Evolutionary conservation across 179 eudicot species (phyloP), one percentile per base, ranked within the genome.

Genomic region (Corrigiola litoralis): DNA sequence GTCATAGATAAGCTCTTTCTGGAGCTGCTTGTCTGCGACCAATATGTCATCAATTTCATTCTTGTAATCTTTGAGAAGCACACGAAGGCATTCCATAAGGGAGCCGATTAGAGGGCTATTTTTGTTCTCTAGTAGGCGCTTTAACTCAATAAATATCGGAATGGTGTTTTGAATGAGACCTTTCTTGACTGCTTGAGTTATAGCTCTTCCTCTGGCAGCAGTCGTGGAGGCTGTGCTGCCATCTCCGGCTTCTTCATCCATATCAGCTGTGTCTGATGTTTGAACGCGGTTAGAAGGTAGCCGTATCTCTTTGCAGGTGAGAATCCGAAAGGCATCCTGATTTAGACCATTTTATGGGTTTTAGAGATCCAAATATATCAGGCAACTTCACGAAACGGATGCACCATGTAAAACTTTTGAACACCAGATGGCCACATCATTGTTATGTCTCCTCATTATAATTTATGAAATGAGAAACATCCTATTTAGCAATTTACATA

Each of bases 61-160:
- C 75, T 94, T 94, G 85, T 94, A 94, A 68, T 94, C 99, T 66
- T 94, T 94, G 75, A 94, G 99, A 57, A 94, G 81, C 59, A 70
- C 67, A 23, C 97, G 77, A 17, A 94, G 96, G 80, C 99, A 94
- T 40, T 94, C 97, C 99, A 94, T 90, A 34, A 94, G 95, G 71
- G 94, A 81, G 49, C 99, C 99, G 14, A 78, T 81, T 28, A 94
- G 86, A 33, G 97, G 96, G 70, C 99, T 94, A 79, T 90, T 90
- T 67, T 81, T 94, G 77, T 79, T 76, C 70, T 88, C 95, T 8
- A 94, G 57, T 4, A 84, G 82, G 37, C 92, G 81, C 77, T 94
- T 94, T 29, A 94, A 65, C 80, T 94, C 99, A 45, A 94, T 85
- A 79, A 94, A 94, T 42, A 94, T 88, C 32, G 99, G 99, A 64